Percentiles rank a stretch among this genome's conserved stretches.
These are phyloP conservation scores for Monsonia emarginata DNA, from an alignment of 441 rosid genomes.

Conservation along the genomic window DNA sequence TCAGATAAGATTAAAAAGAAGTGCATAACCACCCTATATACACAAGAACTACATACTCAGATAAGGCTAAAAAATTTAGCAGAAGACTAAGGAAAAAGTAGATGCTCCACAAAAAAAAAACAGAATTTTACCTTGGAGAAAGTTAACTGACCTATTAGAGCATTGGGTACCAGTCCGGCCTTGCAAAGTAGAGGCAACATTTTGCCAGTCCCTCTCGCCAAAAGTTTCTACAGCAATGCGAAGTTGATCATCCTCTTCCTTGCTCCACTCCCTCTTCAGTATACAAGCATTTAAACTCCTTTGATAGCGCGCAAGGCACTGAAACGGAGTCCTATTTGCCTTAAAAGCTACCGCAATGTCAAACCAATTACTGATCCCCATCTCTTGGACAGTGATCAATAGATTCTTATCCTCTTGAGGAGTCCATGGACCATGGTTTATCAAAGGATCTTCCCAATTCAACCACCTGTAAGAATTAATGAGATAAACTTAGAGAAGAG, in stretches of 20 bases:
- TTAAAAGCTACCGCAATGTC: constrained; percentile 57
- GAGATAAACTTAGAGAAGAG: constrained; percentile 7
- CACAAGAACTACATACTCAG: background rate
- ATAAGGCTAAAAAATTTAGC: background rate
- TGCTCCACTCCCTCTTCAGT: constrained; percentile 63
- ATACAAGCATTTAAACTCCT: constrained; percentile 67
- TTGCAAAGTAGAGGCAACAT: constrained; percentile 54
- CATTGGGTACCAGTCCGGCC: constrained; percentile 84
- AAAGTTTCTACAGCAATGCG: constrained; percentile 48
- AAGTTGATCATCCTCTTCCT: constrained; percentile 77
- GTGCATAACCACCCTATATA: background rate
- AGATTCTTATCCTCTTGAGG: constrained; percentile 62
- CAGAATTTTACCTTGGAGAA: background rate
- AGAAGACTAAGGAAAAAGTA: background rate
- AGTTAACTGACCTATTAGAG: constrained; percentile 65
- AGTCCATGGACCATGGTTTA: constrained; percentile 57
- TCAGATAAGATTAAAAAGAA: background rate
- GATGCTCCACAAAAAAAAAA: constrained; percentile 1
- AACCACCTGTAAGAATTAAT: constrained; percentile 54
- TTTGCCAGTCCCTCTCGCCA: constrained; percentile 76
- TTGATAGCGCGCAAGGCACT: constrained; percentile 73
- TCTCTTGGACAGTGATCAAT: constrained; percentile 42
- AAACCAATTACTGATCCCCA: constrained; percentile 58
- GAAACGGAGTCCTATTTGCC: constrained; percentile 72
- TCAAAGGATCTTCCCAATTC: constrained; percentile 69